Conservation (phyloP, 23 red algal genomes). For the Gracilaria gracilis region DNA sequence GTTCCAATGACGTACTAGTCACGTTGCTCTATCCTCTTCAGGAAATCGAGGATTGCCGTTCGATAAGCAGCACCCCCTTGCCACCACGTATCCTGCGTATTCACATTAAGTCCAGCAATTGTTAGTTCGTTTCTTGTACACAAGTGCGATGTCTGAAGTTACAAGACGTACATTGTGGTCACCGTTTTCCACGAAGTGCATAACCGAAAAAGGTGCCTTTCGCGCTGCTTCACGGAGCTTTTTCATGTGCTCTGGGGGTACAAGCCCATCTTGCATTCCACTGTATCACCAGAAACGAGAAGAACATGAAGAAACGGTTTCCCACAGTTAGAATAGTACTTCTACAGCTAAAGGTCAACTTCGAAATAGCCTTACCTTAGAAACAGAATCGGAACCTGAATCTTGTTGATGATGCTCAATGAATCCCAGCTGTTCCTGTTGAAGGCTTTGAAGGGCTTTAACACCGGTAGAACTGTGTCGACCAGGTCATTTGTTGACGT, state of each 20-base stretch:
- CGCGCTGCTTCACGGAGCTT: constrained; percentile 53
- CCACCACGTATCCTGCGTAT: constrained; percentile 88
- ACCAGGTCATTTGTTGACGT: constrained; percentile 89
- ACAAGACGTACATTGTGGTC: constrained; percentile 78
- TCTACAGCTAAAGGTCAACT: too few relatives aligned
- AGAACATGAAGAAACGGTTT: background rate
- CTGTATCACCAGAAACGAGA: background rate
- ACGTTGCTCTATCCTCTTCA: constrained; percentile 45
- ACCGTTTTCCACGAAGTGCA: constrained; percentile 74
- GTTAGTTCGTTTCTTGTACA: background rate
- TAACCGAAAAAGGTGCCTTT: constrained; percentile 29
- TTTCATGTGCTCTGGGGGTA: constrained; percentile 78
- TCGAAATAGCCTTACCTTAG: constrained; percentile 48
- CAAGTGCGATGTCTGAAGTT: background rate
- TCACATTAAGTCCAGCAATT: background rate
- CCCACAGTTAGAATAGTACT: background rate
- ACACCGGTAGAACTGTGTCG: constrained; percentile 82
- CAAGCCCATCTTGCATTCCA: constrained; percentile 85
- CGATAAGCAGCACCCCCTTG: constrained; percentile 77
- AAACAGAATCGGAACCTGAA: constrained; percentile 84
- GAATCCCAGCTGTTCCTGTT: constrained; percentile 95
- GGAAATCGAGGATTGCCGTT: constrained; percentile 70
- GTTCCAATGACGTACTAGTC: background rate
- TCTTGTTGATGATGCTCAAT: constrained; percentile 35
- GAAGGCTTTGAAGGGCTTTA: constrained; percentile 79